phyloP scores from a whole-genome alignment of 2,329 filamentous ascomycete species.

The Trichoderma sp. region DNA sequence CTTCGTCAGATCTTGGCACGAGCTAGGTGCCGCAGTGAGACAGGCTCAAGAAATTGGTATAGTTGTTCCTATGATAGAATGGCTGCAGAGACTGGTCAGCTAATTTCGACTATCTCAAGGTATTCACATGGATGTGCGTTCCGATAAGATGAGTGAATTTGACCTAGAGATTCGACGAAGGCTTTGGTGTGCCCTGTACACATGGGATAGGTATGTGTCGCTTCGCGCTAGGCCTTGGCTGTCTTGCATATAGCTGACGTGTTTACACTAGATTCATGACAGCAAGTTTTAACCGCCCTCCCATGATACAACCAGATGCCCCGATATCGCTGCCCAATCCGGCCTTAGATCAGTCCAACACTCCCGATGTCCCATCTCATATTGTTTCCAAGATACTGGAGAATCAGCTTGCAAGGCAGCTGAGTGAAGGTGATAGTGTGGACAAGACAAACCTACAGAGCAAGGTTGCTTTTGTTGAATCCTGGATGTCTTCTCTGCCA shows the following conservation, averaged over 20 bases:
- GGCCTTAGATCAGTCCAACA: neutral
- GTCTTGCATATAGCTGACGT: neutral
- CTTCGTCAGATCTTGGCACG: constrained; percentile 9
- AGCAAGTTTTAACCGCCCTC: neutral
- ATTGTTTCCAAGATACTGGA: constrained; percentile 3
- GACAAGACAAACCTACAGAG: neutral
- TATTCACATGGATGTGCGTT: neutral
- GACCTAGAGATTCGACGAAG: constrained; percentile 3
- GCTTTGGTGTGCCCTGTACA: neutral
- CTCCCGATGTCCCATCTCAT: neutral
- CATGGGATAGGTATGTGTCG: neutral
- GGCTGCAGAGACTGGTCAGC: neutral
- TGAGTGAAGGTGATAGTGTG: neutral
- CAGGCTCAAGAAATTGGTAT: constrained; percentile 2
- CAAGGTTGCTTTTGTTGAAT: neutral
- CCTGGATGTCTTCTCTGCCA: constrained; percentile 8
- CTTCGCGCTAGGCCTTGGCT: neutral
- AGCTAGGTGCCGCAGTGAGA: constrained; percentile 5
- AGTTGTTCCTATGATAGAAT: neutral
- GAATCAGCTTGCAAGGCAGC: constrained; percentile 3
- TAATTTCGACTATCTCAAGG: neutral
- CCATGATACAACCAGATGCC: neutral
- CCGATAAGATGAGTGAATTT: neutral
- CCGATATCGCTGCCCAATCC: neutral
- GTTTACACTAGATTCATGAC: neutral